These are phyloP conservation scores for Plantago ovata DNA, from an alignment of 257 asterid genomes.

Conservation along the genomic window DNA sequence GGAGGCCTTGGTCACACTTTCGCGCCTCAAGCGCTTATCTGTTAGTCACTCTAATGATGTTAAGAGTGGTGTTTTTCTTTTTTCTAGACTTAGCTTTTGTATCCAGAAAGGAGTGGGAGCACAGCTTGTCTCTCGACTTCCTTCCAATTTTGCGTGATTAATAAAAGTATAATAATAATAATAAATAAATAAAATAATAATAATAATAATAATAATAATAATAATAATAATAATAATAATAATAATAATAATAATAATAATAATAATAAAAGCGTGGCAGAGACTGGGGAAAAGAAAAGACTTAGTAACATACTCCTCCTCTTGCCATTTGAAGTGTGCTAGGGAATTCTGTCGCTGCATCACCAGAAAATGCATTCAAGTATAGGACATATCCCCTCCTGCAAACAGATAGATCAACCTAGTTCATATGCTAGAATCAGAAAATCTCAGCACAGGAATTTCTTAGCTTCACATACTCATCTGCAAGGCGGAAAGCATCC, in stretches of 20 bases:
- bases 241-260: neutral
- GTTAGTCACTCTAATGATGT: too few species aligned
- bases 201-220: too few species aligned
- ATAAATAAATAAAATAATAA: too few species aligned
- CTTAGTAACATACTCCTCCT: constrained; percentile 85
- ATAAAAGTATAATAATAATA: too few species aligned
- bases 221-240: constrained; percentile 2
- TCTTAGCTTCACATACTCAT: constrained; percentile 44
- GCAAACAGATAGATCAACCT: constrained; percentile 23
- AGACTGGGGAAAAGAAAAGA: constrained; percentile 12
- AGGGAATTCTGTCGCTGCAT: constrained; percentile 83
- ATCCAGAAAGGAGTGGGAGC: too few species aligned
- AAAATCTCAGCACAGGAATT: constrained; percentile 6
- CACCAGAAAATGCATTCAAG: constrained; percentile 88
- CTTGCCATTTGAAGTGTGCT: constrained; percentile 90
- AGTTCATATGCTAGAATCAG: constrained; percentile 7
- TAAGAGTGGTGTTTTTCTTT: too few species aligned
- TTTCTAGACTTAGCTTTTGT: too few species aligned
- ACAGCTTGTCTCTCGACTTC: too few species aligned
- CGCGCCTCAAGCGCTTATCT: too few species aligned
- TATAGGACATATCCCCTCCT: constrained; percentile 80
- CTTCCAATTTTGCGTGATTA: too few species aligned
- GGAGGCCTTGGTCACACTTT: too few species aligned
- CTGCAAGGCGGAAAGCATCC: constrained; percentile 84
- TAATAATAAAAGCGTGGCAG: neutral